Evolutionary conservation across 225 moss, liverwort and hornwort species (phyloP), one percentile per base, ranked within the genome.

Genomic region (Marchantia polymorpha): DNA sequence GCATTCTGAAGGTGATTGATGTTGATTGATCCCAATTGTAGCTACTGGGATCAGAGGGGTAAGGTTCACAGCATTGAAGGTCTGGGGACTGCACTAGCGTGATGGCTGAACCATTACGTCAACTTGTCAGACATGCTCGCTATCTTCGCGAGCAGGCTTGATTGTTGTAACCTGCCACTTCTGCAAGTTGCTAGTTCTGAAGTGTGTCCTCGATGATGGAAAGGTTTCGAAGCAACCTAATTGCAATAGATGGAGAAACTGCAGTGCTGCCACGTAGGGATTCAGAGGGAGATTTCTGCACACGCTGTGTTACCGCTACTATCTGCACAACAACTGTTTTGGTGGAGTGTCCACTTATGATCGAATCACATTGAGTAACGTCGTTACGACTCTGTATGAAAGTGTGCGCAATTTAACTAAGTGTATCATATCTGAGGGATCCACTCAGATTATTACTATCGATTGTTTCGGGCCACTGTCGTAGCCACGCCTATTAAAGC

Each of bases 361-460:
- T 59, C 53, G 75, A 56, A 59, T 75, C 75, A 75, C 75, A 75
- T 31, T 31, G 56, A 73, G 56, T 58, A 75, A 75, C 58, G 12
- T 75, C 29, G 20, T 75, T 56, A 75, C 75, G 75, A 73, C 75
- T 48, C 49, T 59, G 56, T 75, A 75, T 75, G 75, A 52, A 75
- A 58, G 75, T 75, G 30, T 59, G 75, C 75, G 8, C 30, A 55
- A 30, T 29, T 53, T 30, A 59, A 58, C 15, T 73, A 52, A 52
- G 52, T 53, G 73, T 73, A 73, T 53, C 53, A 73, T 71, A 73
- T 73, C 53, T 73, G 53, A 53, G 73, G 23, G 50, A 27, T 54
- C 25, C 25, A 53, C 73, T 73, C 73, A 54, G 73, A 73, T 27
- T 73, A 39, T 8, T 25, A 39, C 46, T 39, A 69, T 46, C 46